Evolutionary conservation across 306 rosid species (phyloP).

Genomic region (Malus domestica): ASM211411v1 NC_041792.1:10089501-10090000

Average conservation of each 20-base stretch:
- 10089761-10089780: neutral
- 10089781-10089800: neutral
- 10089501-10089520: conserved; percentile 1
- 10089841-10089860: too few species aligned
- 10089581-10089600: neutral
- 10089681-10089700: conserved; percentile 7
- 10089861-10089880: too few species aligned
- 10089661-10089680: neutral
- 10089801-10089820: neutral
- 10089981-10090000: neutral
- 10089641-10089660: neutral
- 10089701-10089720: neutral
- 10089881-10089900: too few species aligned
- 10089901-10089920: too few species aligned
- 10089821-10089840: neutral
- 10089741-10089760: neutral
- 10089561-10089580: neutral
- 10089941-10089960: too few species aligned
- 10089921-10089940: too few species aligned
- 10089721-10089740: neutral
- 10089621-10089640: neutral
- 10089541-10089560: neutral
- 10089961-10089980: neutral
- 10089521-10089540: neutral
- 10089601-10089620: neutral